A percentile compares a stretch with the other conserved stretches of the same genome.
Conservation (phyloP, 768 basidiomycete species). For the Suillus plorans region DNA sequence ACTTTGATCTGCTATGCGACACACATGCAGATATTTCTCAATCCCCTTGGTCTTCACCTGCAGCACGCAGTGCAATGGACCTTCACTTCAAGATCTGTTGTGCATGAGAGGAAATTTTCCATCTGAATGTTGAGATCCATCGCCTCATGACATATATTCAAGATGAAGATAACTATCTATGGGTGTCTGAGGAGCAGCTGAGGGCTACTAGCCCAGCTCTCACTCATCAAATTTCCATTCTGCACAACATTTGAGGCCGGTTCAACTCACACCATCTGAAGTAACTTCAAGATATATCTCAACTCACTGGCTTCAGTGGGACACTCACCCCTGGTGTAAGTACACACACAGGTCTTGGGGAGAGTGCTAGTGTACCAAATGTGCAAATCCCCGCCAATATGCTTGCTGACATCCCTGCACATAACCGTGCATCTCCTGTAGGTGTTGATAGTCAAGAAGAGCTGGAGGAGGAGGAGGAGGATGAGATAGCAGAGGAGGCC, state of each 20-base stretch:
- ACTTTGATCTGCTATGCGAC: constrained; percentile 19
- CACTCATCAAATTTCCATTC: constrained; percentile 12
- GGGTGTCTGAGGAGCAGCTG: constrained; percentile 4
- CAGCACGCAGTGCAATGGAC: constrained; percentile 15
- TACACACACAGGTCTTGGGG: not conserved
- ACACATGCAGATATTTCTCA: constrained; percentile 14
- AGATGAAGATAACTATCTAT: constrained; percentile 13
- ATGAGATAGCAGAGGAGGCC: not conserved
- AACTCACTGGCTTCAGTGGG: constrained; percentile 11
- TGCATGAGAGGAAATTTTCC: constrained; percentile 21
- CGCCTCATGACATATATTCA: constrained; percentile 19
- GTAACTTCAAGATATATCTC: constrained; percentile 9
- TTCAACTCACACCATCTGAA: constrained; percentile 11
- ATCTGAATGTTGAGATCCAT: constrained; percentile 22
- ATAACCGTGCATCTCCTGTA: not conserved
- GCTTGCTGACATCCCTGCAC: not conserved
- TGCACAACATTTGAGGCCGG: constrained; percentile 5
- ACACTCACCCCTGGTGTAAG: constrained; percentile 2
- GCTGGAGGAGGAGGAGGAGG: not conserved
- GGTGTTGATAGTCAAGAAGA: not conserved
- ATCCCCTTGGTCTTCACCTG: constrained; percentile 18
- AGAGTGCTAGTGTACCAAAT: not conserved
- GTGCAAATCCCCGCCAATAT: not conserved
- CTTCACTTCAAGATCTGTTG: constrained; percentile 17
- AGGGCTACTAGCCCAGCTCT: constrained; percentile 2